These are phyloP conservation scores for Lachancea nothofagi DNA, from an alignment of 805 yeast genomes.

Conservation along the genomic window DNA sequence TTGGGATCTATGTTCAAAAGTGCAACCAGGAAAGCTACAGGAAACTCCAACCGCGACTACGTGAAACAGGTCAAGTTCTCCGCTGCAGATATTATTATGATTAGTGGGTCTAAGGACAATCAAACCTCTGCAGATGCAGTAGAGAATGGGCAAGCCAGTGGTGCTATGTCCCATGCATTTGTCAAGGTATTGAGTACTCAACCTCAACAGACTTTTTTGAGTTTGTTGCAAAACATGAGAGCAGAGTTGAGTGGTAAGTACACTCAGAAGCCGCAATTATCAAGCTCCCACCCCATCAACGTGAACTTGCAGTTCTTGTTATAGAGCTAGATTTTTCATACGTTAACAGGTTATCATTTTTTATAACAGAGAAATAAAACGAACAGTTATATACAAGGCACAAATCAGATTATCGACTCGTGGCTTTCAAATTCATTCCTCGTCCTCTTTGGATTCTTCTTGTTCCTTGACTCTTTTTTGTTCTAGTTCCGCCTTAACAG, in stretches of 20 bases:
- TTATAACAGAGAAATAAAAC: neutral
- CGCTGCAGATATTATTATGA: conserved; percentile 69
- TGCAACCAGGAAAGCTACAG: conserved; percentile 34
- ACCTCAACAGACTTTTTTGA: conserved; percentile 62
- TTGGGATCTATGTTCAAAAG: conserved; percentile 41
- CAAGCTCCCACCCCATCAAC: conserved; percentile 79
- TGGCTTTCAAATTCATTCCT: conserved; percentile 2
- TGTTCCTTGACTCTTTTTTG: conserved; percentile 30
- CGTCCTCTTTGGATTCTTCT: conserved; percentile 19
- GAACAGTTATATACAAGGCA: conserved; percentile 8
- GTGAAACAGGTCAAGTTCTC: conserved; percentile 55
- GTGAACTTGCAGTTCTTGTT: conserved; percentile 46
- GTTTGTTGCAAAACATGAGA: conserved; percentile 68
- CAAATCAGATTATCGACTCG: neutral
- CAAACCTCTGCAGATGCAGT: conserved; percentile 81
- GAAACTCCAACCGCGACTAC: conserved; percentile 38
- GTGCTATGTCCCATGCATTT: conserved; percentile 83
- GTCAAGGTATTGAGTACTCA: conserved; percentile 54
- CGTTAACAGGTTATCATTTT: neutral
- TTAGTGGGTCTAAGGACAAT: conserved; percentile 78
- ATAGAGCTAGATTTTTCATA: conserved; percentile 17
- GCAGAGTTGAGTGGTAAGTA: conserved; percentile 55
- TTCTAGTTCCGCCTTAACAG: conserved; percentile 30
- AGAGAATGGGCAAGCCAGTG: conserved; percentile 66
- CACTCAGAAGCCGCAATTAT: conserved; percentile 77